phyloP scores from a whole-genome alignment of 176 grass and related monocot genomes.

The Musa beccarii region DNA sequence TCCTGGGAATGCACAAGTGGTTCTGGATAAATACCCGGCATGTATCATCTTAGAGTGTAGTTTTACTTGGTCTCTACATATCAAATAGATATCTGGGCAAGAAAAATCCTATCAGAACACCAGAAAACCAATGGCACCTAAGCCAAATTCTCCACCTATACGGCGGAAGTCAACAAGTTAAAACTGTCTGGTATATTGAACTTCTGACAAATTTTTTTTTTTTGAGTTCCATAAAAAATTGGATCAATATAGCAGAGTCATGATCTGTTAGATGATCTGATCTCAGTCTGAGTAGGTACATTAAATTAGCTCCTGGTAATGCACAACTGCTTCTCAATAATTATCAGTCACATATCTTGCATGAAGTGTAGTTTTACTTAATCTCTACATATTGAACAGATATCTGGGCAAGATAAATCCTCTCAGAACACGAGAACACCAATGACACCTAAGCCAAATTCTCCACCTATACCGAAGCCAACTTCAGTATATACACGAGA shows the following conservation, averaged over 20 bases:
- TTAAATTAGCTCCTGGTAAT: too few relatives aligned
- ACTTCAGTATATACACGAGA: conserved; percentile 29
- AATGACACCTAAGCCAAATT: conserved; percentile 42
- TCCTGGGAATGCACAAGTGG: background rate
- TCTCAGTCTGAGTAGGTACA: too few relatives aligned
- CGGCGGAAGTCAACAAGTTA: conserved; percentile 23
- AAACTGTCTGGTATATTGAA: too few relatives aligned
- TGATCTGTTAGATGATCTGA: too few relatives aligned
- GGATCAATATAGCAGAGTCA: too few relatives aligned
- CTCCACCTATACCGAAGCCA: conserved; percentile 37
- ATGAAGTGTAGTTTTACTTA: background rate
- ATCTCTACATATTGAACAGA: conserved; percentile 39
- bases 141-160: conserved; percentile 35
- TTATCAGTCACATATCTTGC: background rate
- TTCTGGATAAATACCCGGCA: background rate
- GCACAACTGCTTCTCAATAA: background rate
- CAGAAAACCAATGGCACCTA: conserved; percentile 39
- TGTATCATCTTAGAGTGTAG: conserved; percentile 12
- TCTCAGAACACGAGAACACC: conserved; percentile 39
- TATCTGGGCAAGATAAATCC: conserved; percentile 82
- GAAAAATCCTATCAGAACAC: conserved; percentile 53
- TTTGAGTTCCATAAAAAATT: too few relatives aligned
- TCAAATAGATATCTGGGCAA: conserved; percentile 79
- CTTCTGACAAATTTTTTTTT: too few relatives aligned
- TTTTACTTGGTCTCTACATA: background rate